phyloP scores from a whole-genome alignment of 2,329 filamentous ascomycete species.

The Pseudogymnoascus sp. region DNA sequence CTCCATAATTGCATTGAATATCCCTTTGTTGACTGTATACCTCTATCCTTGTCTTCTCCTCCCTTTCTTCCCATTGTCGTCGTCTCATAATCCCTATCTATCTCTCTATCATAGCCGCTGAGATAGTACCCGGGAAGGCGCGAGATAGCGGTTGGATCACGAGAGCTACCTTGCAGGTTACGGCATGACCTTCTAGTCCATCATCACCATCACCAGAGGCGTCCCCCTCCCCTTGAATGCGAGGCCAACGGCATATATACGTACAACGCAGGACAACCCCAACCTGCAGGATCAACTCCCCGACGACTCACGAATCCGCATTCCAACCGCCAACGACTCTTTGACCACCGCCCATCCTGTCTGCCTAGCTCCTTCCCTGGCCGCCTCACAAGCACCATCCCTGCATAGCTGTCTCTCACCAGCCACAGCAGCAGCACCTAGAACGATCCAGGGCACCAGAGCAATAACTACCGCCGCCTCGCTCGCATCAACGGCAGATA shows the following conservation, averaged over 20 bases:
- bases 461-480: neutral
- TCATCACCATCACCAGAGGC: neutral
- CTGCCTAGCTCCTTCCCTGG: slow-evolving; percentile 7
- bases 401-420: slow-evolving; percentile 1
- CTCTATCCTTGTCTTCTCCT: neutral
- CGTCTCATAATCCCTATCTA: neutral
- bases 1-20: neutral
- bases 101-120: neutral
- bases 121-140: slow-evolving; percentile 1
- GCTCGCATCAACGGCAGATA: neutral
- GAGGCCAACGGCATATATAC: neutral
- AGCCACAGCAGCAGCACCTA: slow-evolving; percentile 7
- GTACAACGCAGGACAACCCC: neutral
- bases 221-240: neutral
- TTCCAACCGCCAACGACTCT: neutral
- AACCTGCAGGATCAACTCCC: neutral
- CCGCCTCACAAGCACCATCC: neutral
- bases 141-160: slow-evolving; percentile 8
- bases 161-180: slow-evolving; percentile 9
- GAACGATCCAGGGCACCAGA: neutral
- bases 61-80: neutral
- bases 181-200: neutral
- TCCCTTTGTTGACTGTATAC: neutral
- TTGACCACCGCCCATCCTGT: slow-evolving; percentile 4
- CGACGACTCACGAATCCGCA: neutral